These are phyloP conservation scores for Saturnispora zaruensis DNA, from an alignment of 805 yeast genomes.

Conservation along the genomic window DNA sequence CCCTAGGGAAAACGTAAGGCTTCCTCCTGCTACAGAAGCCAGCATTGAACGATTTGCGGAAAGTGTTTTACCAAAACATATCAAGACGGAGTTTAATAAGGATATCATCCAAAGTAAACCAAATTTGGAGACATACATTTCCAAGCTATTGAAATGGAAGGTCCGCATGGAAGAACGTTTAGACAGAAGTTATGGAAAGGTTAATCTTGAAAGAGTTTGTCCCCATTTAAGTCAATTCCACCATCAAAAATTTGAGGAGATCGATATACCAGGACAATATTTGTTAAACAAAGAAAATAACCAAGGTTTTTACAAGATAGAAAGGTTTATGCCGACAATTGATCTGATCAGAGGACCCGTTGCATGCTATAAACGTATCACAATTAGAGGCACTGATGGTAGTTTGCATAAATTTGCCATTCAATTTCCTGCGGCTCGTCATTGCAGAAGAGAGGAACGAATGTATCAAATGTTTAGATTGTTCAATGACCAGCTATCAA, in stretches of 20 bases:
- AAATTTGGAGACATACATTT: constrained; percentile 77
- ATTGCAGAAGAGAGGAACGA: constrained; percentile 92
- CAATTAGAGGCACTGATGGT: constrained; percentile 91
- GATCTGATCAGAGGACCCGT: constrained; percentile 85
- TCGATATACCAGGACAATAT: constrained; percentile 96
- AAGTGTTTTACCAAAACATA: constrained; percentile 80
- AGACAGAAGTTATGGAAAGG: constrained; percentile 72
- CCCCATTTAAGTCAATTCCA: constrained; percentile 96
- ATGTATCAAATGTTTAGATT: constrained; percentile 86
- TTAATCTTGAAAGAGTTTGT: constrained; percentile 81
- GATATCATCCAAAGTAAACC: constrained; percentile 87
- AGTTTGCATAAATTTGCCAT: constrained; percentile 87
- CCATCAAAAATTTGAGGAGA: constrained; percentile 95
- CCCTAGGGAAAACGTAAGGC: constrained; percentile 79
- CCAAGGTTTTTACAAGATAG: constrained; percentile 89
- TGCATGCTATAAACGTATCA: constrained; percentile 80
- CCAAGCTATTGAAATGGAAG: constrained; percentile 83
- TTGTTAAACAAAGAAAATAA: constrained; percentile 77
- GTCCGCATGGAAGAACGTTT: constrained; percentile 85
- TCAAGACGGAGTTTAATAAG: constrained; percentile 80
- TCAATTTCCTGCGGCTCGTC: constrained; percentile 96
- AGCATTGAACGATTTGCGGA: constrained; percentile 86
- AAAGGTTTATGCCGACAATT: constrained; percentile 80
- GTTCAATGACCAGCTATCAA: constrained; percentile 69
- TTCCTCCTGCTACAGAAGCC: constrained; percentile 87